These are phyloP conservation scores for Artemisia argyi DNA, from an alignment of 129 eudicot species.

Conservation along the genomic window DNA sequence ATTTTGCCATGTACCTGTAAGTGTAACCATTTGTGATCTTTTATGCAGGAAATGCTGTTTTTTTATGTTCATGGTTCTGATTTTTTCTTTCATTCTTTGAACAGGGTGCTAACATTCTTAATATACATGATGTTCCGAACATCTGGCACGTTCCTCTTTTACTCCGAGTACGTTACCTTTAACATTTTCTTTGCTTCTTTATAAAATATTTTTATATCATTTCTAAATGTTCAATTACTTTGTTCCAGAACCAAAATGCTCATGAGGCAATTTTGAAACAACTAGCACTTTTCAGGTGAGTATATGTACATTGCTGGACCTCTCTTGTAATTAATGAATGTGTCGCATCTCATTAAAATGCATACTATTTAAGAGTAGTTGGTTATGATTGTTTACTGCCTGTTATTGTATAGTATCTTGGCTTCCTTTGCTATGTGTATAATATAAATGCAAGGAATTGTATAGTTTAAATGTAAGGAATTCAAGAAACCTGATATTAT, in stretches of 20 bases:
- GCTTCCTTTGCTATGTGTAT: neutral
- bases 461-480: neutral
- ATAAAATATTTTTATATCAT: slow-evolving; percentile 6
- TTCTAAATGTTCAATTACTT: slow-evolving; percentile 5
- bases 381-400: slow-evolving; percentile 5
- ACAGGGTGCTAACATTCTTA: slow-evolving; percentile 85
- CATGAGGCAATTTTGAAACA: slow-evolving; percentile 79
- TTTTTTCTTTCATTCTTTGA: neutral
- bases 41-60: neutral
- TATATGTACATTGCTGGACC: slow-evolving; percentile 10
- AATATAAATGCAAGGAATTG: slow-evolving; percentile 1
- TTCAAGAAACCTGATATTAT: slow-evolving; percentile 21
- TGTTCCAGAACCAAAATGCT: slow-evolving; percentile 85
- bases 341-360: slow-evolving; percentile 2
- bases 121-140: slow-evolving; percentile 97
- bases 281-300: slow-evolving; percentile 69
- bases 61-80: slow-evolving; percentile 5
- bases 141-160: slow-evolving; percentile 97
- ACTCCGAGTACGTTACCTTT: slow-evolving; percentile 62
- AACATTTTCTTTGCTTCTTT: neutral
- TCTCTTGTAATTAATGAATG: neutral
- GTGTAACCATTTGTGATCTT: slow-evolving; percentile 27
- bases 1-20: slow-evolving; percentile 96
- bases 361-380: neutral
- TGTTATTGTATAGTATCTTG: slow-evolving; percentile 3